Percentiles rank a stretch among this genome's conserved stretches.
Evolutionary conservation across 2,329 filamentous ascomycete species (phyloP).

Genomic region (Alternaria dauci): DNA sequence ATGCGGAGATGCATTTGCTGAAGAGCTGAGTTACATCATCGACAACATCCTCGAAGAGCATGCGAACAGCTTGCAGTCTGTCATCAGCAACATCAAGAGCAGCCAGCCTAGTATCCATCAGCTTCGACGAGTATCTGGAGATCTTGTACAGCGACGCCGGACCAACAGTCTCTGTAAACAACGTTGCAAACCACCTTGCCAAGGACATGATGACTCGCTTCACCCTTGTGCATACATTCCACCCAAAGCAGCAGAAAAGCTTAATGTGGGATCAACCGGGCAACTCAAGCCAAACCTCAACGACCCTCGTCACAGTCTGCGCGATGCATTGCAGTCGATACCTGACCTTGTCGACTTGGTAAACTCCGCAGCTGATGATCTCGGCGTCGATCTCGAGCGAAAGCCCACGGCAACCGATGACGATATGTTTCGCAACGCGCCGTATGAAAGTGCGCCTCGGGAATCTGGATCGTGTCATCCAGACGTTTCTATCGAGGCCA

Average conservation of each 20-base stretch:
- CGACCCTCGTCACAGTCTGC: slow-evolving; percentile 31
- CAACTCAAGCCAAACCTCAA: slow-evolving; percentile 44
- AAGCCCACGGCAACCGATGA: slow-evolving; percentile 35
- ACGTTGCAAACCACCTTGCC: slow-evolving; percentile 7
- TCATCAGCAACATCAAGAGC: slow-evolving; percentile 51
- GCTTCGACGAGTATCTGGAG: slow-evolving; percentile 28
- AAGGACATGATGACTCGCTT: slow-evolving; percentile 16
- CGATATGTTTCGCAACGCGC: slow-evolving; percentile 33
- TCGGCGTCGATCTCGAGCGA: slow-evolving; percentile 44
- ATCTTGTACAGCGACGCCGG: slow-evolving; percentile 28
- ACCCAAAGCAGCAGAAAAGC: slow-evolving; percentile 35
- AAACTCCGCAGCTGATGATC: slow-evolving; percentile 47
- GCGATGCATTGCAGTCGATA: slow-evolving; percentile 39
- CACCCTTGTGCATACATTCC: slow-evolving; percentile 20
- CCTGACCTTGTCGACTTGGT: slow-evolving; percentile 49
- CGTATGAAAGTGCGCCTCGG: slow-evolving; percentile 24
- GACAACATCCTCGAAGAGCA: slow-evolving; percentile 55
- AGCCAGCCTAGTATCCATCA: slow-evolving; percentile 30
- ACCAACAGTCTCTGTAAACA: slow-evolving; percentile 5
- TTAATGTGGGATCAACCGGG: slow-evolving; percentile 36
- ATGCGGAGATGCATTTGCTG: slow-evolving; percentile 38
- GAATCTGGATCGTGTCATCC: slow-evolving; percentile 10
- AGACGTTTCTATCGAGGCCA: not conserved
- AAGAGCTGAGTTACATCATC: slow-evolving; percentile 51
- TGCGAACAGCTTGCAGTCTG: slow-evolving; percentile 46